Evolutionary conservation across 2,329 filamentous ascomycete species (phyloP), one percentile per base, ranked within the genome.

Genomic region (Aspergillus sclerotialis): DNA sequence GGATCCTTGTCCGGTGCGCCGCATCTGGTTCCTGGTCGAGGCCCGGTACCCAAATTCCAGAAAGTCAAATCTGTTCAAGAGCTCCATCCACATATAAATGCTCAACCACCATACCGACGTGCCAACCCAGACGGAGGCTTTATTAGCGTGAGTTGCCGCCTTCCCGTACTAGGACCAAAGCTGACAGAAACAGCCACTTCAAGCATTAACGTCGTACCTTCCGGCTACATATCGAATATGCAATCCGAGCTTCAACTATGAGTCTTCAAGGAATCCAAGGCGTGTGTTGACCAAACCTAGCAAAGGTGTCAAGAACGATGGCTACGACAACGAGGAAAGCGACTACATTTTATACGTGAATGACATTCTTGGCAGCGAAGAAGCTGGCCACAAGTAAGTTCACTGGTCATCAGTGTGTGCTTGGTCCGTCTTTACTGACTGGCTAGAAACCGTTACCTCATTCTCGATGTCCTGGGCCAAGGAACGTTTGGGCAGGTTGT

Each of bases 331-430:
- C 49, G 92, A 98, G 60, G 92, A 98, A 50, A 96, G 92, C 61
- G 92, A 98, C 58, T 98, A 98, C 58, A 98, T 98, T 54, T 77
- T 98, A 48, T 98, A 96, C 52, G 92, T 98, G 52, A 98, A 98
- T 61, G 92, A 98, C 59, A 98, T 98, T 45, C 70, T 98, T 35
- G 92, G 92, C 7, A 96, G 90, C 10, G 92, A 98, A 64, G 92
- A 98, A 62, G 90, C 90, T 43, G 92, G 92, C 26, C 92, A 98
- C 70, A 98, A 96, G 85, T 88, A 70, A 49, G 80, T 58, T 28
- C 18, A 24, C 14, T 17, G 29, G 18, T 19, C 23, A 23, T 15
- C 9, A 10, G 31, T 18, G 13, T 23, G 32, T 32, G 30, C 18
- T 36, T 19, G 16, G 16, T 29, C 23, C n/a, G n/a, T n/a, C 30